Evolutionary conservation across 2,329 filamentous ascomycete genomes (phyloP).

Genomic region (Aspergillus sp.): DNA sequence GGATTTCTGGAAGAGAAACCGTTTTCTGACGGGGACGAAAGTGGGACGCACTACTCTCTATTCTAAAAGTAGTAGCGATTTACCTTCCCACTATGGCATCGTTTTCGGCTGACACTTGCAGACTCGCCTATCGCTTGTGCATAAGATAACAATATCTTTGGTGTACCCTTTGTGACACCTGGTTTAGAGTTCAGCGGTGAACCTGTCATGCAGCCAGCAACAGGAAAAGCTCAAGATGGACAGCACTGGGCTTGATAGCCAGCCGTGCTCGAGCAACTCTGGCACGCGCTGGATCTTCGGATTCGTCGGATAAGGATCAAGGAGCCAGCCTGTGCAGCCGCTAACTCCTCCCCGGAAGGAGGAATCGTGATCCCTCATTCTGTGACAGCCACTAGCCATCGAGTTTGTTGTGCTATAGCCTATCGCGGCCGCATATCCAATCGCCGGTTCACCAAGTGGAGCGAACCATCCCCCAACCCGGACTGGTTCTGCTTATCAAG

Average conservation of each 20-base stretch:
- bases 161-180: neutral
- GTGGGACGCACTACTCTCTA: too few relatives aligned
- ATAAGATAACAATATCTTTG: neutral
- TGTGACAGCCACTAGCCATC: neutral
- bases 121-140: too few relatives aligned
- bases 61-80: too few relatives aligned
- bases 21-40: too few relatives aligned
- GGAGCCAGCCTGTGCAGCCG: neutral
- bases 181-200: neutral
- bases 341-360: neutral
- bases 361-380: neutral
- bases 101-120: too few relatives aligned
- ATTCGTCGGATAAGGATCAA: constrained; percentile 7
- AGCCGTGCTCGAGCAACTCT: neutral
- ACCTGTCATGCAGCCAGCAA: neutral
- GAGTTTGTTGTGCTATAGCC: neutral
- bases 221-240: neutral
- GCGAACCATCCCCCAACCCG: neutral
- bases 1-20: too few relatives aligned
- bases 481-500: constrained; percentile 5
- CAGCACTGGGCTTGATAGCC: neutral
- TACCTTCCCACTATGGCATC: too few relatives aligned
- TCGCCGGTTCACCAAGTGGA: neutral
- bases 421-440: neutral
- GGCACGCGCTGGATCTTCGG: neutral